These are phyloP conservation scores for Trifolium fragiferum DNA, from an alignment of 306 rosid genomes.

Conservation along the genomic window DNA sequence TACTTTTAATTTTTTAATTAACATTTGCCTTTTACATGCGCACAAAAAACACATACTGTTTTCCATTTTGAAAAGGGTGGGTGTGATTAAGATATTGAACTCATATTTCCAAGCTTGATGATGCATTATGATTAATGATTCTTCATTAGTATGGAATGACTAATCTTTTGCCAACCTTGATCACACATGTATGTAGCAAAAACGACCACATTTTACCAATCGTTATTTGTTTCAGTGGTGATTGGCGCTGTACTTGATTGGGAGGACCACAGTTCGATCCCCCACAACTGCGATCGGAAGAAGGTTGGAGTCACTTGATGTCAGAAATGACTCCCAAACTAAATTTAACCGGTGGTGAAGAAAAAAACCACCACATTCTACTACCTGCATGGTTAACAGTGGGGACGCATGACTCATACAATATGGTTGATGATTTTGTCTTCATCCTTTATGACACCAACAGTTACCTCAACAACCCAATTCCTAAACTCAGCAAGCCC, in stretches of 20 bases:
- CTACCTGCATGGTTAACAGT: background rate
- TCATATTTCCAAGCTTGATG: background rate
- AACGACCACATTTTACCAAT: too few relatives aligned
- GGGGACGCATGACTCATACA: background rate
- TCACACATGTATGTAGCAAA: background rate
- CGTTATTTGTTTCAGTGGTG: too few relatives aligned
- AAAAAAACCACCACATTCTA: background rate
- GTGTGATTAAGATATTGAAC: background rate
- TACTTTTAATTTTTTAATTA: too few relatives aligned
- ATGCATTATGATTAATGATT: background rate
- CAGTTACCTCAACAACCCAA: background rate
- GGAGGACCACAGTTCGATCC: too few relatives aligned
- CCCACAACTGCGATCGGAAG: too few relatives aligned
- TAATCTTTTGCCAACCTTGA: background rate
- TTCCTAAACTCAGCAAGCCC: background rate
- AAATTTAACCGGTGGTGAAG: too few relatives aligned
- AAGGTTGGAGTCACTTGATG: too few relatives aligned
- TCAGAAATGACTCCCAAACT: too few relatives aligned
- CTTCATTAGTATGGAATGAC: background rate
- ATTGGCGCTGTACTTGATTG: too few relatives aligned
- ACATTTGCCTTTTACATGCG: too few relatives aligned
- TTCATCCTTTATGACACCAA: background rate
- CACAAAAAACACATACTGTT: too few relatives aligned
- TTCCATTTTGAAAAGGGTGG: background rate
- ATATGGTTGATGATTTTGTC: background rate